Conservation (phyloP, 2,329 filamentous ascomycete genomes). For the Trichothecium sympodiale region DNA sequence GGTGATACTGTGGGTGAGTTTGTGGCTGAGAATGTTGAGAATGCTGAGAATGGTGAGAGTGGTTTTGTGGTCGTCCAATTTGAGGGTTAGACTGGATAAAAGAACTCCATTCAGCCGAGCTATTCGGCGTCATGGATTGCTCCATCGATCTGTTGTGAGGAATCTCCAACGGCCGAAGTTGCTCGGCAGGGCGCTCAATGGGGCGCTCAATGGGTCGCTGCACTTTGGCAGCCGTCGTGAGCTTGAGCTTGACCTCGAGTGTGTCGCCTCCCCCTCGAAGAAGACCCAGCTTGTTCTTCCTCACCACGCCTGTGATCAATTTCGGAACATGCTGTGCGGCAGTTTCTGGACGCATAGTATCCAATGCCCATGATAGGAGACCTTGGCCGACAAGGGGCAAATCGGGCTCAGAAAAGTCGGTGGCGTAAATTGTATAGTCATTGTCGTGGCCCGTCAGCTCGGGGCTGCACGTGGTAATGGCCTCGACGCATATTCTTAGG, state of each 20-base stretch:
- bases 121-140: conserved; percentile 36
- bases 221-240: conserved; percentile 63
- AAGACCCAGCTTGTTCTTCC: conserved; percentile 72
- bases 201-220: conserved; percentile 11
- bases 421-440: conserved; percentile 95
- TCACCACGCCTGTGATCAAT: conserved; percentile 81
- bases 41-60: no score
- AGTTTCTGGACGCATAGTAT: conserved; percentile 14
- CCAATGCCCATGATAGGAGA: conserved; percentile 78
- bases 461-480: conserved; percentile 68
- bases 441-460: conserved; percentile 60
- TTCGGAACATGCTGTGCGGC: conserved; percentile 32
- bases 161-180: conserved; percentile 4
- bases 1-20: conserved; percentile 8
- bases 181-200: conserved; percentile 9
- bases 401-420: conserved; percentile 92
- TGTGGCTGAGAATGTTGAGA: no score
- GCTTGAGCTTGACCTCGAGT: conserved; percentile 81
- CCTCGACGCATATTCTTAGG: conserved; percentile 74
- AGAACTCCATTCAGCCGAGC: conserved; percentile 66
- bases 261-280: conserved; percentile 76
- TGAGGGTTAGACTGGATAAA: conserved; percentile 63
- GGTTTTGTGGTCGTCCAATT: conserved; percentile 16
- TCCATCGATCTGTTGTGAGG: conserved; percentile 15
- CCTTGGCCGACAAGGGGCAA: conserved; percentile 90